Evolutionary conservation across 257 asterid species (phyloP).

Genomic region (Solanum megistacrolobum): DNA sequence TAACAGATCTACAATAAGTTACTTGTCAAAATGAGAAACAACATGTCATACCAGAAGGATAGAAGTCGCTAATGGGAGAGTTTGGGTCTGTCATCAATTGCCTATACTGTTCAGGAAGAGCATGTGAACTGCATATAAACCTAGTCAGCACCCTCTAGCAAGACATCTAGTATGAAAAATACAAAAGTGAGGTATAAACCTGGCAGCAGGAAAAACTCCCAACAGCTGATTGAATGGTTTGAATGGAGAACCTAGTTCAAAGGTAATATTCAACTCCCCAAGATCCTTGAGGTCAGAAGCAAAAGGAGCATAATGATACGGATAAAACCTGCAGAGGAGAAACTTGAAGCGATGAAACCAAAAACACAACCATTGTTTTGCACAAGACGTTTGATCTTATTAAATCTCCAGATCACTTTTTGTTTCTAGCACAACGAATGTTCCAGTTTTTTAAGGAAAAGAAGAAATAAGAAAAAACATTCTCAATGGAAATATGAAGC

Average conservation of each 20-base stretch:
- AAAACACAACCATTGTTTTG: neutral
- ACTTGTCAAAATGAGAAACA: neutral
- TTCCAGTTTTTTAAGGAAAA: neutral
- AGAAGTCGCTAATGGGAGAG: conserved; percentile 87
- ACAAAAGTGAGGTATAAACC: conserved; percentile 36
- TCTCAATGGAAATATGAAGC: neutral
- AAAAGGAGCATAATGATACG: conserved; percentile 96
- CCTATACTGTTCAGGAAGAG: conserved; percentile 80
- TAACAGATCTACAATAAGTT: neutral
- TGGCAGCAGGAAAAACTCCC: conserved; percentile 98
- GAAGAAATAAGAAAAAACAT: neutral
- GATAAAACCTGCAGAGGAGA: conserved; percentile 71
- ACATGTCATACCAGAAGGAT: conserved; percentile 62
- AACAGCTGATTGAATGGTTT: conserved; percentile 91
- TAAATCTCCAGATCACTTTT: neutral
- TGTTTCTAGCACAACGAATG: neutral
- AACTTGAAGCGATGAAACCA: conserved; percentile 9
- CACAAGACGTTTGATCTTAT: neutral
- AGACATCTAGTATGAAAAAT: neutral
- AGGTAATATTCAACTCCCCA: conserved; percentile 51
- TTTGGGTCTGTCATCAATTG: conserved; percentile 86
- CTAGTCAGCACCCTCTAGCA: conserved; percentile 20
- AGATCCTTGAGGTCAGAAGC: conserved; percentile 94
- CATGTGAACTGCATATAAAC: conserved; percentile 72
- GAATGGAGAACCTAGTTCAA: conserved; percentile 85